phyloP scores from a whole-genome alignment of 2,329 filamentous ascomycete genomes.

The Diaporthe caulivora region DNA sequence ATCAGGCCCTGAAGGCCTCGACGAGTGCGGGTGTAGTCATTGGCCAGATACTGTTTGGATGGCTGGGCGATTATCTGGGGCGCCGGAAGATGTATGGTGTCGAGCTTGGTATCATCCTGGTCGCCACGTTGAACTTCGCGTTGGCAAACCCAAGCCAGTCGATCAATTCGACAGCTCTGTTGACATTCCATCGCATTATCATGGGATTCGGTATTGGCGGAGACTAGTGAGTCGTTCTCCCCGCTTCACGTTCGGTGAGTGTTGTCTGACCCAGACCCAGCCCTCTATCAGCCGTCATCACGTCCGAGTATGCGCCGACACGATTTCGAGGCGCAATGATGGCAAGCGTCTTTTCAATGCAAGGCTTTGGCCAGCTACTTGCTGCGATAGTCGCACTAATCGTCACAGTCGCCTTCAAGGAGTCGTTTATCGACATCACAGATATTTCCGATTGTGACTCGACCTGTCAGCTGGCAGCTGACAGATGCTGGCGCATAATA shows the following conservation, averaged over 20 bases:
- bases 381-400: constrained; percentile 79
- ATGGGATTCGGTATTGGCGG: constrained; percentile 86
- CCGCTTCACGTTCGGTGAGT: background rate
- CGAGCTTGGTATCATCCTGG: constrained; percentile 79
- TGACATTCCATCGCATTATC: constrained; percentile 82
- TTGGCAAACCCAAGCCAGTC: constrained; percentile 71
- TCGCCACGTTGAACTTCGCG: constrained; percentile 76
- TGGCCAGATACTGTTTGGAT: constrained; percentile 83
- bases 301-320: constrained; percentile 86
- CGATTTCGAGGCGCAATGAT: constrained; percentile 88
- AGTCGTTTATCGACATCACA: constrained; percentile 57
- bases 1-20: constrained; percentile 84
- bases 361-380: constrained; percentile 82
- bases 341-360: constrained; percentile 86
- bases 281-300: constrained; percentile 83
- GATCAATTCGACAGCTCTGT: constrained; percentile 69
- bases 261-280: background rate
- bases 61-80: constrained; percentile 80
- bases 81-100: constrained; percentile 87
- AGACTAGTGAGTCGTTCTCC: constrained; percentile 66
- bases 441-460: constrained; percentile 65
- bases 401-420: constrained; percentile 74
- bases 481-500: constrained; percentile 85
- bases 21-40: constrained; percentile 84
- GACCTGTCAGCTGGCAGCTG: constrained; percentile 76